These are phyloP conservation scores for Paecilomyces niveus DNA, from an alignment of 2,329 filamentous ascomycete genomes.

Conservation along the genomic window DNA sequence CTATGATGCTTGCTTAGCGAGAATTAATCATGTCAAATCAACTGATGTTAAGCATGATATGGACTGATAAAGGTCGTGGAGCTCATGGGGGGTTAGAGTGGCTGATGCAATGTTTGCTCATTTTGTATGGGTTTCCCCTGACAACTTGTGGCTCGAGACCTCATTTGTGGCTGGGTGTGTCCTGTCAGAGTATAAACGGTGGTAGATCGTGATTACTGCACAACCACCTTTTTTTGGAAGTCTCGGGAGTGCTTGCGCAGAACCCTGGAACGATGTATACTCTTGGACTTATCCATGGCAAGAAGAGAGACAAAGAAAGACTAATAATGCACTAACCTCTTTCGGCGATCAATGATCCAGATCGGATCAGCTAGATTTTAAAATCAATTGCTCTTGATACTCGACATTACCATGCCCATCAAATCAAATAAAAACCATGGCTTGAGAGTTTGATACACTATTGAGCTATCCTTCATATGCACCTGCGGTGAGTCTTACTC, in stretches of 20 bases:
- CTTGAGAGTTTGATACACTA: too few relatives aligned
- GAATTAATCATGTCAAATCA: neutral
- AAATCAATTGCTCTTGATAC: neutral
- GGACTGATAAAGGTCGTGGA: neutral
- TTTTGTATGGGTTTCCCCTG: neutral
- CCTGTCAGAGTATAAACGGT: neutral
- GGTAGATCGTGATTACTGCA: neutral
- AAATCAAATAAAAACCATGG: too few relatives aligned
- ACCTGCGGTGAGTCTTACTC: too few relatives aligned
- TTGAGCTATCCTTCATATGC: too few relatives aligned
- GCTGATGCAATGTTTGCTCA: neutral
- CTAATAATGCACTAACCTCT: neutral
- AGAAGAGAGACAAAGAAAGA: neutral
- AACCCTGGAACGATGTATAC: neutral
- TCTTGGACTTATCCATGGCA: neutral
- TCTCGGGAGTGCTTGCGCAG: neutral
- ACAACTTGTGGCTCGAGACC: neutral
- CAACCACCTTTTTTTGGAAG: neutral
- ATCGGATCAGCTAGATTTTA: neutral
- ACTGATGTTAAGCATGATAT: neutral
- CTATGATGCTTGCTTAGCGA: neutral
- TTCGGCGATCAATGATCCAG: neutral
- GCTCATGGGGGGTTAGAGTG: neutral
- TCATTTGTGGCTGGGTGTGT: neutral
- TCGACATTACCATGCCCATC: neutral